Conservation (phyloP, 2,329 filamentous ascomycete species). For the Diaporthe humulicola region DNA sequence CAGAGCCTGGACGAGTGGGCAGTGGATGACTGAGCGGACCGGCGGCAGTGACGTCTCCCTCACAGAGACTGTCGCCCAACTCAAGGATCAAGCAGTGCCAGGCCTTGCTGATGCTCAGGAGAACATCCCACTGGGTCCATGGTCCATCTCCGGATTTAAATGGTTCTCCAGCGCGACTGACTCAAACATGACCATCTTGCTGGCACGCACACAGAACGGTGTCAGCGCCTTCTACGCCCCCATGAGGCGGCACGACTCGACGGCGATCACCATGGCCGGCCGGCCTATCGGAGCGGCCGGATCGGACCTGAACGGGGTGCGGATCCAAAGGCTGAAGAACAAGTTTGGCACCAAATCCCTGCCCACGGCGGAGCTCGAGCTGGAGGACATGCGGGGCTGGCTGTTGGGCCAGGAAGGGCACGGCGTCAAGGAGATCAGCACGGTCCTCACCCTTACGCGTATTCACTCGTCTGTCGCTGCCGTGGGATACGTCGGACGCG, state of each 20-base stretch:
- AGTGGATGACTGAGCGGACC: slow-evolving; percentile 82
- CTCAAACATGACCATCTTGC: slow-evolving; percentile 72
- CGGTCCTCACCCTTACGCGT: slow-evolving; percentile 76
- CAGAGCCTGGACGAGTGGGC: slow-evolving; percentile 77
- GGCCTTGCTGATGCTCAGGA: slow-evolving; percentile 42
- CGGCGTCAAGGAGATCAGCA: slow-evolving; percentile 77
- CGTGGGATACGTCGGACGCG: slow-evolving; percentile 67
- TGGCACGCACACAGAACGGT: slow-evolving; percentile 70
- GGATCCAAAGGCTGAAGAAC: slow-evolving; percentile 77
- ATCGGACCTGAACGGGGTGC: slow-evolving; percentile 73
- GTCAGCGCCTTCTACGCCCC: slow-evolving; percentile 76
- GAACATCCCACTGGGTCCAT: slow-evolving; percentile 64
- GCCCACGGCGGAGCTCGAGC: slow-evolving; percentile 79
- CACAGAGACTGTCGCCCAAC: slow-evolving; percentile 73
- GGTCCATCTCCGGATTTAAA: slow-evolving; percentile 76
- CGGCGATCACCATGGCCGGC: slow-evolving; percentile 40
- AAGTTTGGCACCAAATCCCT: slow-evolving; percentile 79
- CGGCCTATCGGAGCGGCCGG: slow-evolving; percentile 41
- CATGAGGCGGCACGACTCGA: slow-evolving; percentile 60
- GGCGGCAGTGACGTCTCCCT: slow-evolving; percentile 78
- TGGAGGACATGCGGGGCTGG: slow-evolving; percentile 73
- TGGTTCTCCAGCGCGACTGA: slow-evolving; percentile 80
- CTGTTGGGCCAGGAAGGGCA: slow-evolving; percentile 75
- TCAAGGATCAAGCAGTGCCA: slow-evolving; percentile 42
- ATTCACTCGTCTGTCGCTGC: slow-evolving; percentile 68